Evolutionary conservation across 2,329 filamentous ascomycete species (phyloP), one percentile per base, ranked within the genome.

Genomic region (Fusarium multiceps): DNA sequence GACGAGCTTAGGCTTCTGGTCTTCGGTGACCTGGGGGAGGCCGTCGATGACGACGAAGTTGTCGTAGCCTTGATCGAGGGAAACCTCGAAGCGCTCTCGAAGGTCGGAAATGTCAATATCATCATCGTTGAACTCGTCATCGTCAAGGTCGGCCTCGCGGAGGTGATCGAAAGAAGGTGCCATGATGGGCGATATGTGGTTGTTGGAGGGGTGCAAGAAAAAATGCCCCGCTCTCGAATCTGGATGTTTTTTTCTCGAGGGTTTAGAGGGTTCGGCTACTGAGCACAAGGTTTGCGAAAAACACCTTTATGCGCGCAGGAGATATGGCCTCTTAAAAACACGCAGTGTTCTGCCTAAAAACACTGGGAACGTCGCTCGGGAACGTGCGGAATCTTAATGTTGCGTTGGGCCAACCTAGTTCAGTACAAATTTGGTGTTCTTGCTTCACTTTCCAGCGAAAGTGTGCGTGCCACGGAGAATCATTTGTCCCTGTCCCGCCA

Each of bases 21-120:
- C 95, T 80, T 94, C 93, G 63, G 86, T 93, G 71, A 99, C 95
- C 71, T 92, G 85, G 72, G 96, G 96, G 45, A 99, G 89, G 72
- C 96, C 96, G 81, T 99, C 96, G 79, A 98, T 89, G 68, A 98
- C 94, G 72, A 99, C 92, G 78, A 99, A 99, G 71, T 94, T 92
- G 80, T 99, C 96, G 76, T 98, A 92, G 63, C 96, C 96, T 82
- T 97, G 93, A 81, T 99, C 96, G 72, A 98, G 87, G 80, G 95
- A 93, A 69, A 98, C 94, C 83, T 98, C 94, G 80, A 94, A 98
- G 82, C 97, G 93, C 81, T 97, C 94, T 80, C 91, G 89, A 74
- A 99, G 88, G 83, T 99, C 95, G 75, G 93, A 95, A 81, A 97
- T 93, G 81, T 98, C 95, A 82, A 98, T 92, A 80, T 98, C 94